A percentile compares a stretch with the other conserved stretches of the same genome.
Evolutionary conservation across 73 alveolate species (phyloP).

Genomic region (Tetrahymena borealis): DNA sequence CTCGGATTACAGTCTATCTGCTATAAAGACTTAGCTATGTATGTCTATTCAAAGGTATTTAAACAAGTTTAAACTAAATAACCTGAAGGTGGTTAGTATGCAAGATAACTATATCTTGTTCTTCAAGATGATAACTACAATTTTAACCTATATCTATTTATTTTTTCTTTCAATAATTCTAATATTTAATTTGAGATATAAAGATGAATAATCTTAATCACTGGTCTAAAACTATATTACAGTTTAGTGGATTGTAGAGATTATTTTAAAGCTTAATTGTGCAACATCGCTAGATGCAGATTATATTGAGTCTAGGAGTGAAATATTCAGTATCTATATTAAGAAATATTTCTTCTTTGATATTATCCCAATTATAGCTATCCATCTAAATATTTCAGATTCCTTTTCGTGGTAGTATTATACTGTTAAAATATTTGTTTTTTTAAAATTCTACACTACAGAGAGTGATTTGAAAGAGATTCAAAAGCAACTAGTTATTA

Average conservation of each 20-base stretch:
- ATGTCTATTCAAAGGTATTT: neutral
- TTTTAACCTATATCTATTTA: neutral
- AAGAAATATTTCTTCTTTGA: neutral
- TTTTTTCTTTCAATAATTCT: neutral
- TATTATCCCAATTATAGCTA: neutral
- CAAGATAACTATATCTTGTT: neutral
- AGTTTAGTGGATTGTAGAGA: neutral
- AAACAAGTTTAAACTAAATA: neutral
- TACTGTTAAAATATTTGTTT: neutral
- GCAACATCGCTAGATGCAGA: neutral
- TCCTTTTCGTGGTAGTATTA: neutral
- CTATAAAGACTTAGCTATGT: neutral
- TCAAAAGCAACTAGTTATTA: neutral
- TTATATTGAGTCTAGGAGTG: neutral
- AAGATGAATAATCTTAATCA: neutral
- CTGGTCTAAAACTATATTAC: neutral
- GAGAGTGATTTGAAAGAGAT: neutral
- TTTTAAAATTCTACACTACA: neutral
- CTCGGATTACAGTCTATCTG: neutral
- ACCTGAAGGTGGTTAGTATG: neutral
- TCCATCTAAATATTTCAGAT: neutral
- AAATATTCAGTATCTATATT: neutral
- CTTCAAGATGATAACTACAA: neutral
- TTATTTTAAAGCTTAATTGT: neutral
- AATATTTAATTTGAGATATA: neutral